Evolutionary conservation across 352 stramenopile genomes (phyloP), one percentile per base, ranked within the genome.

Genomic region (Globisporangium emineosum): DNA sequence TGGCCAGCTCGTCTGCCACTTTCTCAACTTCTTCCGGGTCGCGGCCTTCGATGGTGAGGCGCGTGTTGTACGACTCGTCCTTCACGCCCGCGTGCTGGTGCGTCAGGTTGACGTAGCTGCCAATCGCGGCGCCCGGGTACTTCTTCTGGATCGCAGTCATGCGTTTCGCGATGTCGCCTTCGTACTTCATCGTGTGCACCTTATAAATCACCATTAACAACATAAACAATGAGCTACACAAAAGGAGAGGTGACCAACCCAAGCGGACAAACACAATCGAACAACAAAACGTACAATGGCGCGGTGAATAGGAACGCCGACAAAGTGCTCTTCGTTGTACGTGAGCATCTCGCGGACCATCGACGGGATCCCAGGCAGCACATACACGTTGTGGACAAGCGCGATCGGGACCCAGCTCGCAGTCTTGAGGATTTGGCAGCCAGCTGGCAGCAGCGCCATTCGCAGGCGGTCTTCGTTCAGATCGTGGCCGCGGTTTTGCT

Each of bases 301-400:
- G 45, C 86, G 83, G 63, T 89, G 81, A 53, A 94, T 93, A 3
- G 78, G 85, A 27, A 93, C 75, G 17, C 87, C 87, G 29, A 84
- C 63, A 35, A 96, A 96, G 30, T 91, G 82, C 35, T 86, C 75
- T 67, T 92, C 81, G 55, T 92, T 92, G 32, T 71, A 75, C 23
- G 81, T 83, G 57, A 96, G 81, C 85, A 96, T 96, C 33, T 88
- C 79, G 43, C 83, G 76, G 58, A 96, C 79, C 72, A 93, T 85
- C 8, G 76, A 83, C 47, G 87, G 87, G 45, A 96, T 94, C 5
- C 87, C 87, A 1, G 87, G 87, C 6, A 96, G 71, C 42, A 96
- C 81, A 67, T 94, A 94, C 25, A 96, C 83, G 60, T 96, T 96
- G 55, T 92, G 63, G 23, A 94, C 71, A 9, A 88, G 72, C 9